Percentiles rank a stretch among this genome's conserved stretches.
Conservation (phyloP, 2,329 filamentous ascomycete species). For the Metarhizium guizhouense region DNA sequence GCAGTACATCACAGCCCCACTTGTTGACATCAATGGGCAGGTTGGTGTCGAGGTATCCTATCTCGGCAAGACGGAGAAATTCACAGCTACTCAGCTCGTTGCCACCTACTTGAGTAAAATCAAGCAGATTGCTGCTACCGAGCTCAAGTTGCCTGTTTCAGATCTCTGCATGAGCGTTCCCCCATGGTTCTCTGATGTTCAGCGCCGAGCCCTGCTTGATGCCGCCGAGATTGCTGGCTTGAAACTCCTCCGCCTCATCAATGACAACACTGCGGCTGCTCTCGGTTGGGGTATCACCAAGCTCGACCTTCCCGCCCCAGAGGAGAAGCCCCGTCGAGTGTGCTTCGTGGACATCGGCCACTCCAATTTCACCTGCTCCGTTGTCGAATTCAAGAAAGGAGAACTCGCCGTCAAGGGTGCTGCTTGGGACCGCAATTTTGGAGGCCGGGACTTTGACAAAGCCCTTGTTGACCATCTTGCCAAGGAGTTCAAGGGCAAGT, state of each 20-base stretch:
- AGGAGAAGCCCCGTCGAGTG: slow-evolving; percentile 88
- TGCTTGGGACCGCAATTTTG: slow-evolving; percentile 90
- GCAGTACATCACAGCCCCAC: slow-evolving; percentile 74
- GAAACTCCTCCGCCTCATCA: slow-evolving; percentile 89
- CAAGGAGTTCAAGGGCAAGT: slow-evolving; percentile 94
- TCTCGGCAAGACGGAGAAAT: slow-evolving; percentile 88
- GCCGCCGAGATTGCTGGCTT: slow-evolving; percentile 89
- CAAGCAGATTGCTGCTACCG: slow-evolving; percentile 75
- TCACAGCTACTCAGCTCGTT: slow-evolving; percentile 86
- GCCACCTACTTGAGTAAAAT: slow-evolving; percentile 96
- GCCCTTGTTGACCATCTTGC: slow-evolving; percentile 90
- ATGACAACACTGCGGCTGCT: slow-evolving; percentile 93
- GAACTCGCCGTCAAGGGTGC: slow-evolving; percentile 91
- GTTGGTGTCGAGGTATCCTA: slow-evolving; percentile 92
- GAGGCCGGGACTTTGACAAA: slow-evolving; percentile 95
- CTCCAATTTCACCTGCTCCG: slow-evolving; percentile 88
- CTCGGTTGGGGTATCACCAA: slow-evolving; percentile 98
- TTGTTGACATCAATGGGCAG: slow-evolving; percentile 87
- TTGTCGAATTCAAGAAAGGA: slow-evolving; percentile 96
- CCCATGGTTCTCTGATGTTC: slow-evolving; percentile 92
- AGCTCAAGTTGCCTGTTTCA: slow-evolving; percentile 83
- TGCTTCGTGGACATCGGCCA: slow-evolving; percentile 92
- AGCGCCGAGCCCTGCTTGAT: slow-evolving; percentile 82
- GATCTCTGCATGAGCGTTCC: slow-evolving; percentile 93
- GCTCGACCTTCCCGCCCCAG: slow-evolving; percentile 75